Percentiles rank a stretch among this genome's conserved stretches.
Evolutionary conservation across 352 stramenopile genomes (phyloP).

Genomic region (Phytophthora brassicae): DNA sequence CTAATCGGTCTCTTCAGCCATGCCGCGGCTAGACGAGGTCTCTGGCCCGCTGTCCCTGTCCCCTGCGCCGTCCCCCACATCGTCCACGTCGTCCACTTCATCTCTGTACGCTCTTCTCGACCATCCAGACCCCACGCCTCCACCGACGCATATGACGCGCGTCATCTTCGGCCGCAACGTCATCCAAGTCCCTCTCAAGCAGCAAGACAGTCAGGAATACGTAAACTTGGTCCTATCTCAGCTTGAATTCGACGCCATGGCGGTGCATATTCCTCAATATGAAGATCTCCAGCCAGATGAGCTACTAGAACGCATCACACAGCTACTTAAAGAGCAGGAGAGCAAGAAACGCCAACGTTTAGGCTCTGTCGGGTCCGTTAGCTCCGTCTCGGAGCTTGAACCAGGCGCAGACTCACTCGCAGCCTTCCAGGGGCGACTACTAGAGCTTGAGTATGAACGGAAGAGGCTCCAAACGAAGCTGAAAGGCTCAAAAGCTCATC

Average conservation of each 20-base stretch:
- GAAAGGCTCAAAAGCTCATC: conserved; percentile 48
- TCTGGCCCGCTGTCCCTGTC: conserved; percentile 21
- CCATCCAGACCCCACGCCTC: conserved; percentile 18
- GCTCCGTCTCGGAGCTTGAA: conserved; percentile 4
- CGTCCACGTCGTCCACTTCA: conserved; percentile 31
- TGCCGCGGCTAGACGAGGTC: conserved; percentile 3
- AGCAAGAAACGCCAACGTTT: conserved; percentile 34
- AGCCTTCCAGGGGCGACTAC: conserved; percentile 56
- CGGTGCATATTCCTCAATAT: conserved; percentile 69
- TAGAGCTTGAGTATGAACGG: conserved; percentile 72
- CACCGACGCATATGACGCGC: conserved; percentile 30
- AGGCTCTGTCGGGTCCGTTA: conserved; percentile 12
- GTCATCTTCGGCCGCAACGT: conserved; percentile 71
- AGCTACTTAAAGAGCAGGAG: conserved; percentile 54
- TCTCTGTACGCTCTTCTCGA: conserved; percentile 37
- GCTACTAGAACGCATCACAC: conserved; percentile 60
- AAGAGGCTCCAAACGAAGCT: conserved; percentile 72
- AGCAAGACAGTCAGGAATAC: conserved; percentile 44
- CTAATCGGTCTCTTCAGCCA: neutral
- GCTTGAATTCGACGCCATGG: conserved; percentile 79
- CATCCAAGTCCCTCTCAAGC: conserved; percentile 74
- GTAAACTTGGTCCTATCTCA: conserved; percentile 77
- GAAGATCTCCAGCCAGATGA: conserved; percentile 56
- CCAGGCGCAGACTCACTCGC: conserved; percentile 30
- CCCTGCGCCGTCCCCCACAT: conserved; percentile 21